Evolutionary conservation across 148 eudicot species (phyloP).

Genomic region (Camellia japonica): DNA sequence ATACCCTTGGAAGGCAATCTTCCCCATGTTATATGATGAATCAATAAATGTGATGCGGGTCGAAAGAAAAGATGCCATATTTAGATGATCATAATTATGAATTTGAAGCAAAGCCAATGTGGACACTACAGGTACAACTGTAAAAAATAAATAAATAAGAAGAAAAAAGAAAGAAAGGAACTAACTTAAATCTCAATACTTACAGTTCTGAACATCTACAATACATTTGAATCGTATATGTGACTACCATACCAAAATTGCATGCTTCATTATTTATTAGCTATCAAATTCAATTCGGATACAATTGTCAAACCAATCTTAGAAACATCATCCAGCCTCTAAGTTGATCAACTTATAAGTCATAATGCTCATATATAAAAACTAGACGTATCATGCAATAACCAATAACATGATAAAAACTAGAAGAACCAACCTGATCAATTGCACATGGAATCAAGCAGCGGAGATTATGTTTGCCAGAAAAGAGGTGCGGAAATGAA

Average conservation of each 20-base stretch:
- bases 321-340: conserved; percentile 7
- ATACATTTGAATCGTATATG: not conserved
- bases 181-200: not conserved
- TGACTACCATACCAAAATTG: not conserved
- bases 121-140: not conserved
- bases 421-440: conserved; percentile 71
- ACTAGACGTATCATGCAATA: not conserved
- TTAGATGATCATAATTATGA: not conserved
- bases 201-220: not conserved
- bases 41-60: not conserved
- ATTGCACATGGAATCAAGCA: conserved; percentile 99
- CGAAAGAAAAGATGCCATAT: not conserved
- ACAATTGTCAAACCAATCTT: not conserved
- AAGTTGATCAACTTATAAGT: not conserved
- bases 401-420: not conserved
- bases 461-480: conserved; percentile 67
- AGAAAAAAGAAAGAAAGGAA: not conserved
- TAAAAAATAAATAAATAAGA: not conserved
- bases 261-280: not conserved
- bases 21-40: not conserved
- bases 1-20: not conserved
- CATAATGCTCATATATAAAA: not conserved
- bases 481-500: conserved; percentile 91
- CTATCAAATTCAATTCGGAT: not conserved
- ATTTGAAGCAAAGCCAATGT: not conserved